Evolutionary conservation across 1,284 basidiomycete genomes (phyloP), one percentile per base, ranked within the genome.

Genomic region (Psilocybe mexicana): DNA sequence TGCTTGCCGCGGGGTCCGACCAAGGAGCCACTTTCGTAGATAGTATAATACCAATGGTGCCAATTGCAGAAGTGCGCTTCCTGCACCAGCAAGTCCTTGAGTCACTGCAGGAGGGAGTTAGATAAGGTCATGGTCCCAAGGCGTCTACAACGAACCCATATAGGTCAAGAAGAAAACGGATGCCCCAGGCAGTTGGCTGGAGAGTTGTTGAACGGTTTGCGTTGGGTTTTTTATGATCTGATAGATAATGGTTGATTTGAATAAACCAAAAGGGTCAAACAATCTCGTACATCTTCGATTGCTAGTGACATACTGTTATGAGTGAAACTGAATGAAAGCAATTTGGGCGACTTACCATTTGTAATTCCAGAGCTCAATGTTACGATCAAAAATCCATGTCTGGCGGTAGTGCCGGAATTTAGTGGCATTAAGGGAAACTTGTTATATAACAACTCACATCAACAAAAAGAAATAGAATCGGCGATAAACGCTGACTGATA

Each of bases 131-230:
- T 7, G 26, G 48, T 24, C 23, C 30, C 45, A 25, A 52, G n/a
- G 28, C 38, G 26, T 33, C 26, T 6, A 6, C 30, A 33, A 61
- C 72, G 61, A 68, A 78, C 87, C 72, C 67, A 87, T 83, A 69
- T 87, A 89, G 8, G 88, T 90, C 60, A 93, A 76, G 79, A 93
- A 93, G 80, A 93, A 93, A 12, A 85, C 86, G 11, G 88, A 88
- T 0, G 88, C 89, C 12, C 78, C 77, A 2, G 91, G 90, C 42
- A 93, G 79, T 57, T 87, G 79, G 11, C 72, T 69, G 0, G 87
- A 85, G 24, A 91, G 76, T 63, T 82, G 35, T 74, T 82, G 67
- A 65, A 83, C 64, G 57, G 83, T 74, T 52, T 72, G 46, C 0
- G 81, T 75, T 0, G 88, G 88, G 61, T 84, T 79, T 33, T 80